Evolutionary conservation across 2,329 filamentous ascomycete genomes (phyloP).

Genomic region (Beauveria scarabaeidicola): DNA sequence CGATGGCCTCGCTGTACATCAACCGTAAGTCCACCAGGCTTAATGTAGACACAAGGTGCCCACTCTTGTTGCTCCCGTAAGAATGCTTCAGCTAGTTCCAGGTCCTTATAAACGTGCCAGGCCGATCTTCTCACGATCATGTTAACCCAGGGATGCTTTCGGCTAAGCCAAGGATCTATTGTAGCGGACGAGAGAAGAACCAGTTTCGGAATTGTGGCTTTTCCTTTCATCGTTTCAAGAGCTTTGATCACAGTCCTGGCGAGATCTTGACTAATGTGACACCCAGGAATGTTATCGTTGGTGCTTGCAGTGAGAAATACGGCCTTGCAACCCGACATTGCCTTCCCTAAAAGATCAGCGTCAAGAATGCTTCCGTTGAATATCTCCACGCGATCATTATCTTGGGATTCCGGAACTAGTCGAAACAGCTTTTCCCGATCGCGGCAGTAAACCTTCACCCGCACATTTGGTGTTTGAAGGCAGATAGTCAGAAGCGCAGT

Average conservation of each 20-base stretch:
- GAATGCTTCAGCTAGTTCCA: slow-evolving; percentile 25
- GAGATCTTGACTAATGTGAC: background rate
- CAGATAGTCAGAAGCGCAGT: background rate
- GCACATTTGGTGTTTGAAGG: background rate
- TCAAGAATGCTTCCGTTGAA: slow-evolving; percentile 35
- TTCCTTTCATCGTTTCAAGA: slow-evolving; percentile 24
- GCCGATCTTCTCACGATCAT: slow-evolving; percentile 12
- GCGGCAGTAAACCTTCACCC: background rate
- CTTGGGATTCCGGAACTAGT: background rate
- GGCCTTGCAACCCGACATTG: slow-evolving; percentile 23
- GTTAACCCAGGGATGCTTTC: slow-evolving; percentile 18
- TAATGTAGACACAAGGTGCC: slow-evolving; percentile 31
- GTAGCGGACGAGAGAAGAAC: slow-evolving; percentile 35
- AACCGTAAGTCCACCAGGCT: slow-evolving; percentile 23
- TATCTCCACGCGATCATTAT: slow-evolving; percentile 22
- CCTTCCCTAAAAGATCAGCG: slow-evolving; percentile 19
- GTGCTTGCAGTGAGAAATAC: slow-evolving; percentile 31
- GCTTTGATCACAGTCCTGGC: slow-evolving; percentile 23
- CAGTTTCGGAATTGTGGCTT: slow-evolving; percentile 25
- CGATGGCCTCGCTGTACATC: slow-evolving; percentile 28
- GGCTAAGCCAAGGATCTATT: slow-evolving; percentile 28
- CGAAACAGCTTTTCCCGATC: background rate
- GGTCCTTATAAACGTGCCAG: slow-evolving; percentile 21
- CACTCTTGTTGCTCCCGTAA: slow-evolving; percentile 30
- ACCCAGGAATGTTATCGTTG: slow-evolving; percentile 33